Evolutionary conservation across 192 early-diverging fungal species (phyloP), one percentile per base, ranked within the genome.

Genomic region (Geranomyces variabilis): DNA sequence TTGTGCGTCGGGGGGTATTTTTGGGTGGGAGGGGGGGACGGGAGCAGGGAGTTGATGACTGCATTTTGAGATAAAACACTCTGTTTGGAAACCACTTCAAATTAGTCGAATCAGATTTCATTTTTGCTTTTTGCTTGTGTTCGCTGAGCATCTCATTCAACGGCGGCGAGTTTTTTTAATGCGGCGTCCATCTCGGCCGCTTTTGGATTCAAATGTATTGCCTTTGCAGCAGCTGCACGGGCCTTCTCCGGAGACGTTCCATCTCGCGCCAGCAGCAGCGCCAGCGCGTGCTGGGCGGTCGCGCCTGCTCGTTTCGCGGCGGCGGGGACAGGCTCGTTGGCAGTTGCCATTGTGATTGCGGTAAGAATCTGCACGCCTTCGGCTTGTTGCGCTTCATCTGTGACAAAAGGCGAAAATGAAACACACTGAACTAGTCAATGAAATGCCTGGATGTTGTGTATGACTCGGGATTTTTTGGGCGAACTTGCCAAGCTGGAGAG

Each of bases 341-440:
- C 24, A 26, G 24, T 53, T 3, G n/a, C 19, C n/a, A 26, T 17
- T 6, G 28, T 34, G 31, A 83, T 81, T 21, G 61, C 55, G n/a
- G 70, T 81, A 13, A 83, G 71, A 57, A 83, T 83, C 56, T 85
- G 83, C 28, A 77, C 57, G 2, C 82, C 83, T 66, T 85, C 83
- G 15, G 83, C 83, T 67, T 75, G 66, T 63, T 85, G 83, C 1
- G 83, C 83, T 62, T 74, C 73, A 47, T 74, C 66, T 47, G 58
- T 55, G 51, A 7, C 3, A 10, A 66, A n/a, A n/a, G n/a, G n/a
- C n/a, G n/a, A n/a, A 47, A 29, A 43, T 0, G 43, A 47, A 47
- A 47, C 19, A 47, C 10, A 19, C 46, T 47, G 46, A 47, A n/a
- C n/a, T n/a, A n/a, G n/a, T n/a, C n/a, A n/a, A n/a, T n/a, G n/a